Evolutionary conservation across 1,284 basidiomycete genomes (phyloP).

Genomic region (Singerocomus inundabilis): DNA sequence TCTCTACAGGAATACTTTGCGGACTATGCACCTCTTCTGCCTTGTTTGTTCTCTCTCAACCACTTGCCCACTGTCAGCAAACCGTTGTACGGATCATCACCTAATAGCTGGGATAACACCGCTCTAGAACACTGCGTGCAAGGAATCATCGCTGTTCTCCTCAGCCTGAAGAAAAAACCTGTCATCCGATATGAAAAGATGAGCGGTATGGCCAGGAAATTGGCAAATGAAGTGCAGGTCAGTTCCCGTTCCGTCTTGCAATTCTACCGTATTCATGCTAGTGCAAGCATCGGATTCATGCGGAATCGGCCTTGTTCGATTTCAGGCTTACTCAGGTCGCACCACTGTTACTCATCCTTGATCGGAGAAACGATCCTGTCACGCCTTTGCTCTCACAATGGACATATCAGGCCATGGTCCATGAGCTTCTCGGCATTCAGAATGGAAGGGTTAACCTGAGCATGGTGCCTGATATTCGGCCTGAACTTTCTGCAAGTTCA

Average conservation of each 20-base stretch:
- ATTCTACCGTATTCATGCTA: conserved; percentile 7
- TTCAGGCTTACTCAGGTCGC: conserved; percentile 75
- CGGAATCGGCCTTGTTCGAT: conserved; percentile 73
- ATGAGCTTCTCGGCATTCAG: conserved; percentile 91
- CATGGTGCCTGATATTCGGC: conserved; percentile 82
- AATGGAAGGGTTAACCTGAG: conserved; percentile 90
- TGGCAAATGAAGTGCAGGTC: conserved; percentile 85
- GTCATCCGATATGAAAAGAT: conserved; percentile 93
- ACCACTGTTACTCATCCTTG: conserved; percentile 75
- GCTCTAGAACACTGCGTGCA: conserved; percentile 80
- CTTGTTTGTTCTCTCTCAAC: conserved; percentile 88
- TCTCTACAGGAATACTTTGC: conserved; percentile 85
- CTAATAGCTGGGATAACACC: conserved; percentile 66
- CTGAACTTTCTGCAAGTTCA: conserved; percentile 76
- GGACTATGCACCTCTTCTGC: conserved; percentile 87
- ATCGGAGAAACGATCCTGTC: conserved; percentile 95
- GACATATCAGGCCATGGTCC: conserved; percentile 99
- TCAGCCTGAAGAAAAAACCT: conserved; percentile 96
- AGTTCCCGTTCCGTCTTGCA: conserved; percentile 21
- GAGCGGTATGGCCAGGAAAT: conserved; percentile 87
- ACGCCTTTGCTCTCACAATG: conserved; percentile 98
- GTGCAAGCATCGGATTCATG: conserved; percentile 65
- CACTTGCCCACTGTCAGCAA: conserved; percentile 60
- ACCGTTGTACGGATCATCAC: conserved; percentile 69
- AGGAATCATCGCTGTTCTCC: conserved; percentile 83